Conservation (phyloP, 73 alveolate genomes). For the Stentor coeruleus region DNA sequence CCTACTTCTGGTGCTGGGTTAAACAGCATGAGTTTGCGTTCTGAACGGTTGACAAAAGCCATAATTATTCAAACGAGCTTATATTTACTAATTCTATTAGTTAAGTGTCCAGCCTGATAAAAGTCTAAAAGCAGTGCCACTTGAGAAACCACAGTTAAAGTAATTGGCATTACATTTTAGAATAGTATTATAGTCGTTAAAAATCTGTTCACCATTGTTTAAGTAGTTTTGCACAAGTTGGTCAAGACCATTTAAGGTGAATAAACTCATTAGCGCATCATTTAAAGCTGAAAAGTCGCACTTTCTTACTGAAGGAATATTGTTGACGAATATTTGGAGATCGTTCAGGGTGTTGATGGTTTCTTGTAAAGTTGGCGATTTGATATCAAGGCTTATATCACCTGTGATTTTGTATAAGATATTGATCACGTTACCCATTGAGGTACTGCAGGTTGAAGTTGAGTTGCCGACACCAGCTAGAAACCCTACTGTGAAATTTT, state of each 20-base stretch:
- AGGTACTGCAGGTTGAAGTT: background rate
- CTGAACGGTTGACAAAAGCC: background rate
- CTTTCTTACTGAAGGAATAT: background rate
- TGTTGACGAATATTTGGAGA: background rate
- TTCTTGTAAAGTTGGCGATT: background rate
- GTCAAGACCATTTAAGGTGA: background rate
- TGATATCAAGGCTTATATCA: background rate
- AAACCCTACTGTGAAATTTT: background rate
- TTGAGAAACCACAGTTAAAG: background rate
- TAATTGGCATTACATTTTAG: background rate
- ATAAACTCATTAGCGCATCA: background rate
- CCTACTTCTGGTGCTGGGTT: background rate
- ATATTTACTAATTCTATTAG: no score
- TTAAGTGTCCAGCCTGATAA: background rate
- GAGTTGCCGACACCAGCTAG: background rate
- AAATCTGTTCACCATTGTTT: background rate
- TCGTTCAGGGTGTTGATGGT: background rate
- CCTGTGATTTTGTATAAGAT: background rate
- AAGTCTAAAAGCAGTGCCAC: background rate
- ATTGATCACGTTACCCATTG: background rate
- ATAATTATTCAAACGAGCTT: no score
- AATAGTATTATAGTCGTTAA: background rate
- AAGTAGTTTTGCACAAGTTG: no score
- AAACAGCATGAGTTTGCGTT: background rate
- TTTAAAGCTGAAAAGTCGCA: background rate